Evolutionary conservation across 2,329 filamentous ascomycete species (phyloP), one percentile per base, ranked within the genome.

Genomic region (Fusarium succisae): DNA sequence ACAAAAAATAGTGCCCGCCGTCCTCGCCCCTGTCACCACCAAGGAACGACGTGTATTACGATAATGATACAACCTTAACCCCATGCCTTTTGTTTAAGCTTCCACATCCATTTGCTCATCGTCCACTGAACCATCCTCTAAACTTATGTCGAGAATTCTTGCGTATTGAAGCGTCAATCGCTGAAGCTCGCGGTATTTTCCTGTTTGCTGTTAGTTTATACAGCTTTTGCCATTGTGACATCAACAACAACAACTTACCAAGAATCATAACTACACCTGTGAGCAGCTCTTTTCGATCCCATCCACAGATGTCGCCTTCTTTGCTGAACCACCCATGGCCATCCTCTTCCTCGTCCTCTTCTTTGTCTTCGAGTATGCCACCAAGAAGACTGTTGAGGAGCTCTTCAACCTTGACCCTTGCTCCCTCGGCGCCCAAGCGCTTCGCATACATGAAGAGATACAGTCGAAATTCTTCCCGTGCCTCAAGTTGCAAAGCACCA

Each of bases 381-480:
- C 95, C 95, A 55, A 97, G 86, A 47, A 99, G 85, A 51, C 91
- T 93, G 76, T 94, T 92, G 35, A 98, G 86, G 15, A 99, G 86
- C 84, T 99, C 97, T 81, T 98, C 96, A 5, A 98, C 95, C 84
- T 99, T 99, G 64, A 90, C 88, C 76, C 92, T 91, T 58, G 96
- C 85, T 0, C 95, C 95, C 82, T 99, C 97, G 0, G 95, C 94
- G 3, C 96, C 96, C 11, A 99, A 89, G 1, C 96, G 91, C 84
- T 98, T 98, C 8, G 95, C 96, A 79, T 99, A 99, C 95, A 98
- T 98, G 79, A 95, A 93, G n/a, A 99, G 86, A 79, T 98, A 98
- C 3, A 98, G 87, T 65, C 94, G 91, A 84, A 98, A 99, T 81
- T 99, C 96, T 66, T 98, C 95, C 77, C 91, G 93, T 0, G 96